Evolutionary conservation across 2,329 filamentous ascomycete genomes (phyloP).

Genomic region (Alternaria triticimaculans): DNA sequence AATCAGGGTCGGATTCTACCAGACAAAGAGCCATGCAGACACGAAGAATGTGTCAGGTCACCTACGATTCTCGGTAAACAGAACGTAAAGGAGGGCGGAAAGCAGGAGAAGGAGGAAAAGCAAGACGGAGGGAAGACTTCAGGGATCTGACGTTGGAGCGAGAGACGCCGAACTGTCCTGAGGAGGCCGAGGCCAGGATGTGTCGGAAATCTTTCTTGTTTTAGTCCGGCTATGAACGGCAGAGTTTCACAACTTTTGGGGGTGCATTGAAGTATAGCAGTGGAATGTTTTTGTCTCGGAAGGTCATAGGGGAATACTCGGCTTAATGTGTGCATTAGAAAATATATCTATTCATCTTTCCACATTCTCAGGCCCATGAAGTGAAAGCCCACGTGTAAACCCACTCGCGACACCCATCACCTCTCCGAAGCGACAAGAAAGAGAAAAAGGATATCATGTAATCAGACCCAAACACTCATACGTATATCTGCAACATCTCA

Average conservation of each 20-base stretch:
- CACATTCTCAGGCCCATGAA: neutral
- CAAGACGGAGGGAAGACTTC: neutral
- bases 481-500: neutral
- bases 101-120: neutral
- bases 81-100: neutral
- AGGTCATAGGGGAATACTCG: neutral
- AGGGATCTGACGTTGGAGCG: neutral
- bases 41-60: neutral
- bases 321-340: neutral
- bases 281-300: neutral
- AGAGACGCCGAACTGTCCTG: neutral
- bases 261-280: neutral
- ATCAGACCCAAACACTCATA: neutral
- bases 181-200: neutral
- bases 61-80: neutral
- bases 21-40: neutral
- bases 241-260: neutral
- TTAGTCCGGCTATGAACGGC: neutral
- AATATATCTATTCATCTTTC: neutral
- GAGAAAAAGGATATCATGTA: slow-evolving; percentile 1
- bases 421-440: neutral
- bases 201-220: neutral
- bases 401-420: neutral
- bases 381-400: neutral
- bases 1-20: neutral